Evolutionary conservation across 2,329 filamentous ascomycete species (phyloP), one percentile per base, ranked within the genome.

Genomic region (Fusarium verrucosum): DNA sequence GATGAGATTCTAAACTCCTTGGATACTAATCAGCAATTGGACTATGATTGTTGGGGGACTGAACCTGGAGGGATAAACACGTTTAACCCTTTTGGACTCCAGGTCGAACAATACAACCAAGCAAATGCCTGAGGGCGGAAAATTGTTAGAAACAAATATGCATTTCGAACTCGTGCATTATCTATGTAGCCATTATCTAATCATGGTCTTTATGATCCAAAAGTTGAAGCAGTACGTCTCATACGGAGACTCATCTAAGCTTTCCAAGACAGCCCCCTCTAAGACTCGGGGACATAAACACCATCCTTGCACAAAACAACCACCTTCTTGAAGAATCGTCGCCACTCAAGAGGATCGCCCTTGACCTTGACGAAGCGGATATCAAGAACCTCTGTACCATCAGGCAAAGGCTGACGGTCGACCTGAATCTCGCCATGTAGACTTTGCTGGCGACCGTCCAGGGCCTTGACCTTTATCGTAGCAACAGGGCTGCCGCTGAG

Each of bases 251-350:
- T 53, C n/a, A 17, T 28, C 28, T 58, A 59, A 32, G 45, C 46
- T 41, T 45, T 46, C 53, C 49, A 50, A 64, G 69, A 65, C 50
- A 64, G 47, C 35, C 66, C 68, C 58, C 53, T 71, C 75, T 79
- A 80, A 63, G 74, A 60, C 42, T 81, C 79, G 4, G 79, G 79
- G 57, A 80, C 76, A 75, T 88, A 91, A 40, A 98, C 89, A 10
- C 88, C 92, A 74, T 97, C 92, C 73, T 92, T 92, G 79, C 94
- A 96, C 59, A 94, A 82, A 64, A 96, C 83, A 26, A 92, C 92
- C n/a, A 97, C 86, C 77, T 92, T 94, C 80, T 99, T 99, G 83
- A 99, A 99, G 75, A 99, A 92, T 30, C 95, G 83, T 60, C 95
- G 87, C 95, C 96, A 99, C 80, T 98, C 94, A 45, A 99, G 79